A percentile compares a stretch with the other conserved stretches of the same genome.
Conservation (phyloP, 176 grass and related monocot species). For the Oryza glaberrima region DNA sequence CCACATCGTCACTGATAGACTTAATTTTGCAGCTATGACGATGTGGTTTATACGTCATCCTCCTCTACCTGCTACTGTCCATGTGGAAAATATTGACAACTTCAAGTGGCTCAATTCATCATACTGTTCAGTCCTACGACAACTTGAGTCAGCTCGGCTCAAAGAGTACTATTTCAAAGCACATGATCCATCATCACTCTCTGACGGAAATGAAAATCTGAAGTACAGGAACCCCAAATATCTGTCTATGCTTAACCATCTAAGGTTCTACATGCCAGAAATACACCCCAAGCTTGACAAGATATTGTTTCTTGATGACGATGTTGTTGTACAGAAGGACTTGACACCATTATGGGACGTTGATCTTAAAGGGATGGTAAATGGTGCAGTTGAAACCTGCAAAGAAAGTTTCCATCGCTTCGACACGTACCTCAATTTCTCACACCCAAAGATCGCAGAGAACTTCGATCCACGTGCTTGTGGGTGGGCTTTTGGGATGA, state of each 20-base stretch:
- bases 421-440: conserved; percentile 96
- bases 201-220: conserved; percentile 84
- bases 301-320: conserved; percentile 96
- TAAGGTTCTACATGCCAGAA: conserved; percentile 98
- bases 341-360: conserved; percentile 78
- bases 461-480: conserved; percentile 93
- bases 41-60: conserved; percentile 91
- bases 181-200: conserved; percentile 86
- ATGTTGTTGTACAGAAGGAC: conserved; percentile 91
- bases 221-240: conserved; percentile 98
- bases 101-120: conserved; percentile 99
- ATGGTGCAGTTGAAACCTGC: conserved; percentile 97
- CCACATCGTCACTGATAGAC: conserved; percentile 87
- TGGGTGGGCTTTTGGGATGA: conserved; percentile 99
- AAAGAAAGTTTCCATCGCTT: conserved; percentile 98
- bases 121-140: conserved; percentile 87
- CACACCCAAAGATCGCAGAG: conserved; percentile 83
- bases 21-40: conserved; percentile 98
- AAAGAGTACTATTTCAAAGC: conserved; percentile 99
- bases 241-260: conserved; percentile 96
- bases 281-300: conserved; percentile 93
- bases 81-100: conserved; percentile 92
- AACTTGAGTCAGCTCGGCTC: conserved; percentile 89
- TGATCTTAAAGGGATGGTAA: conserved; percentile 95
- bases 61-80: conserved; percentile 56